Evolutionary conservation across 345 rosid genomes (phyloP), one percentile per base, ranked within the genome.

Genomic region (Gossypium raimondii): DNA sequence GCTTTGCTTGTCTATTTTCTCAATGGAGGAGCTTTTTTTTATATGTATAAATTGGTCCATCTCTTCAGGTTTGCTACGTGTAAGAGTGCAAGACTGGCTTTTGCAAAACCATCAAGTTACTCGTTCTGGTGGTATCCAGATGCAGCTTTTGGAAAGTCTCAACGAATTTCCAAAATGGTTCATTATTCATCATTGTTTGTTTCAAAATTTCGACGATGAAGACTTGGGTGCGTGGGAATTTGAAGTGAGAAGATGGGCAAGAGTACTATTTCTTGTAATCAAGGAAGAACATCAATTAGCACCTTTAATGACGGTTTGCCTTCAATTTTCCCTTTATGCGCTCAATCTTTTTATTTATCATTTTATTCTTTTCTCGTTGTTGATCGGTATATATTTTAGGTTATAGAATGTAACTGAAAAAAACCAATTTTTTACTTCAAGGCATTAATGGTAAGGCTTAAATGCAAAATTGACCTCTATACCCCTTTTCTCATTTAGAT

Each of bases 191-290:
- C 78, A 34, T 18, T 3, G 58, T 67, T 72, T 77, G 62, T 81
- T 44, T 78, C 85, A 79, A 80, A 78, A 77, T 82, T 89, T 76
- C 80, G 92, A 94, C 78, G 98, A 94, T 72, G 98, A 84, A 83
- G 98, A 94, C 81, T 78, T 92, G 82, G 88, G 84, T 79, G 89
- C 91, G 56, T 94, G 98, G 98, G 97, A 92, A 74, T 79, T 72
- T 79, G 90, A 89, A 84, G 88, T 89, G 34, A 94, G 82, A 83
- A 86, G 93, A 84, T 94, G 98, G 98, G 85, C 89, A 72, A 85
- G 90, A 76, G 78, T 87, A 64, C 82, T 94, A 75, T 88, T 94
- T 80, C 91, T 90, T 48, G 74, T 81, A 48, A 58, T 83, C 64
- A 78, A 79, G 67, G 83, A 77, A 81, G 94, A 87, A 79, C 52